A percentile compares a stretch with the other conserved stretches of the same genome.
phyloP scores from a whole-genome alignment of 331 rosid species.

The Ulmus americana region DNA sequence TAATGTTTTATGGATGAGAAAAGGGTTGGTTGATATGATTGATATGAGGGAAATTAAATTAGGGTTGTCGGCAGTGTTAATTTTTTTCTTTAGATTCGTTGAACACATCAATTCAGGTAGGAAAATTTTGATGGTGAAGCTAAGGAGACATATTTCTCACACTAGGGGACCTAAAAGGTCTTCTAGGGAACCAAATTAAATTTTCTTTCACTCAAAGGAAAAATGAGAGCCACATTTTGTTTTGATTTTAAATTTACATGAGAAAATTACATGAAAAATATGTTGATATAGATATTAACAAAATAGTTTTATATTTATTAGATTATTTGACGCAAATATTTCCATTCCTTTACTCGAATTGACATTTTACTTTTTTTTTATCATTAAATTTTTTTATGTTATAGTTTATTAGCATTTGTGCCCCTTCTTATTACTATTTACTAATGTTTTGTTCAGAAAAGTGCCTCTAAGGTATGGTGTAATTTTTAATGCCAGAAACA shows the following conservation, averaged over 20 bases:
- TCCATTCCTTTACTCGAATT: background rate
- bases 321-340: too few relatives aligned
- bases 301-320: too few relatives aligned
- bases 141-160: constrained; percentile 34
- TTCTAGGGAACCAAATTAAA: background rate
- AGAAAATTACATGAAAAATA: too few relatives aligned
- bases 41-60: constrained; percentile 12
- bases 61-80: constrained; percentile 37
- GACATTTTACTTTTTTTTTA: background rate
- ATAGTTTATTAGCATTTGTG: too few relatives aligned
- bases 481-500: too few relatives aligned
- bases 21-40: constrained; percentile 26
- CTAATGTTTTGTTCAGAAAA: too few relatives aligned
- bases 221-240: background rate
- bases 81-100: constrained; percentile 2
- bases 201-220: constrained; percentile 13
- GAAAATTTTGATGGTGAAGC: constrained; percentile 14
- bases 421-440: too few relatives aligned
- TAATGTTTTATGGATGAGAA: background rate
- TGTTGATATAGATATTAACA: too few relatives aligned
- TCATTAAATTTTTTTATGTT: too few relatives aligned
- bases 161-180: constrained; percentile 28
- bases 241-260: background rate
- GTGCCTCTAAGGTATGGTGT: too few relatives aligned
- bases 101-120: constrained; percentile 42